Conservation (phyloP, 371 early-diverging fungal species). For the Dichotomocladium elegans region DNA sequence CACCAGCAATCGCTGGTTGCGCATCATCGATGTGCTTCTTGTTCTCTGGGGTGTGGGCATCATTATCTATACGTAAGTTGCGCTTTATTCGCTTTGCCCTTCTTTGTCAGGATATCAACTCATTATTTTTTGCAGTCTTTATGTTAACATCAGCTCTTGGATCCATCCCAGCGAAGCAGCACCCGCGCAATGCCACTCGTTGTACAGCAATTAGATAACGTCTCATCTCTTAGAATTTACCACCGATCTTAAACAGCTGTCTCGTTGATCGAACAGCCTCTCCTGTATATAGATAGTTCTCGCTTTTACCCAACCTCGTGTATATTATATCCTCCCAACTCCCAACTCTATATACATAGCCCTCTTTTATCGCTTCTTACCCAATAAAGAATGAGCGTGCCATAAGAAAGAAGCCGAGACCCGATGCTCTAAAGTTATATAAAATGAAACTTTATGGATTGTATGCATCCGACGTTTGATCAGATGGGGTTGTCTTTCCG, state of each 20-base stretch:
- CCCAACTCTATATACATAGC: too few species aligned
- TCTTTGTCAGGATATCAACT: not conserved
- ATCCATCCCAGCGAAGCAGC: conserved; percentile 16
- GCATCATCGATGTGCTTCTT: conserved; percentile 38
- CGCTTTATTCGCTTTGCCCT: not conserved
- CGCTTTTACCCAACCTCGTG: too few species aligned
- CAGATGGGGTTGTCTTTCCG: too few species aligned
- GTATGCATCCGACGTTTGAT: too few species aligned
- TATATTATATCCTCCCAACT: too few species aligned
- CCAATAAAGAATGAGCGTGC: too few species aligned
- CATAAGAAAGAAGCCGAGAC: too few species aligned
- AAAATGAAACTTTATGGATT: too few species aligned
- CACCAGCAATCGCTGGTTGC: conserved; percentile 26
- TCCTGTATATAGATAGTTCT: too few species aligned
- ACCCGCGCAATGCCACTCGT: not conserved
- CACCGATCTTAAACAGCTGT: not conserved
- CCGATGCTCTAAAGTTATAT: too few species aligned
- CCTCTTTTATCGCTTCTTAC: too few species aligned
- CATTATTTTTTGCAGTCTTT: conserved; percentile 2
- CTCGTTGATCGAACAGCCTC: conserved; percentile 14
- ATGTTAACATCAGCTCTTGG: conserved; percentile 39
- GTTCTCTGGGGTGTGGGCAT: conserved; percentile 55
- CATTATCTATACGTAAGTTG: conserved; percentile 32
- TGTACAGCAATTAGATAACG: not conserved
- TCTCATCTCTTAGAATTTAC: not conserved